Base-by-base conservation (phyloP, 495 filamentous ascomycete genomes). In the Lophiotrema nucula region DNA sequence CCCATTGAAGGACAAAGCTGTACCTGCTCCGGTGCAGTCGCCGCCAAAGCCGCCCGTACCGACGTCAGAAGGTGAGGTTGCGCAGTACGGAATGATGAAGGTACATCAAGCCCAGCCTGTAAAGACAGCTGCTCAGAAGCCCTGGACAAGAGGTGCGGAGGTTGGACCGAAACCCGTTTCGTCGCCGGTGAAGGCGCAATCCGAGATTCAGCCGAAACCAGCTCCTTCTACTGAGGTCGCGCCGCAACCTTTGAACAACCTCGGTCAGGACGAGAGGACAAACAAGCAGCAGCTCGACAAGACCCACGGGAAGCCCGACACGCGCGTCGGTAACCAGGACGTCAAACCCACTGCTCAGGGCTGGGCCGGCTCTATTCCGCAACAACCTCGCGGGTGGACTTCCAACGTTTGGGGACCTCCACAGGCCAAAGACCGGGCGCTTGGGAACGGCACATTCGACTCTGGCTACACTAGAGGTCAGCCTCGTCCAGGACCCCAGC, bases 401-500 rank as follows among this genome's bases (percentile, higher is more conserved):
- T 53, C 58, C 19, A 72, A 70, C 48, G 70, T 75, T 28, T 75
- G 72, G 72, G 72, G 70, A 10, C 59, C 72, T 12, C 67, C 72
- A 31, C 57, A 63, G 15, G 21, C 45, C 15, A 54, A 56, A 35
- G 60, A 66, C 28, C 47, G 62, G 39, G 67, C 66, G 15, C 66
- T 75, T 28, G 73, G 73, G 39, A 75, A 74, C 57, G 72, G 72
- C 18, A 73, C 73, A 0, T 75, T 75, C 53, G 67, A 70, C n/a
- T 62, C 60, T 25, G 45, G 51, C 46, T 64, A 65, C 56, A 60
- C 31, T 26, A 58, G 57, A n/a, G 58, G 52, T 3, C 67, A 60
- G 26, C 51, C 56, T 22, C 62, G 50, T 10, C 27, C 56, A 28
- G 52, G 42, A 10, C 21, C 55, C 3, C 62, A 65, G n/a, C 62